These are phyloP conservation scores for Cercospora beticola DNA, from an alignment of 2,329 filamentous ascomycete genomes.

Conservation along the genomic window DNA sequence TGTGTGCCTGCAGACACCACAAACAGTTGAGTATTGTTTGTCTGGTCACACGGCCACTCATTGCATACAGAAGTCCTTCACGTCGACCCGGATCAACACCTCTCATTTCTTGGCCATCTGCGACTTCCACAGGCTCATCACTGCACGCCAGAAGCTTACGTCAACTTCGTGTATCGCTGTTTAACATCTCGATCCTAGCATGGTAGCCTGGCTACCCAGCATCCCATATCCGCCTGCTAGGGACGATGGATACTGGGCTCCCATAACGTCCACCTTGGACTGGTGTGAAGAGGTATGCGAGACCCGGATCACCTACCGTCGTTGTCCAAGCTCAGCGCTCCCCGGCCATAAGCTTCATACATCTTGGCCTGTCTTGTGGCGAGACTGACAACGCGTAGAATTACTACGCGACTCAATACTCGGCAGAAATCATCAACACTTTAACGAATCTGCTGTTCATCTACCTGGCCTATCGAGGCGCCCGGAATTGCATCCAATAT, in stretches of 20 bases:
- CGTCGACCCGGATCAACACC: background rate
- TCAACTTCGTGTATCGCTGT: background rate
- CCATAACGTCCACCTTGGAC: constrained; percentile 70
- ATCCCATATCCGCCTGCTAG: constrained; percentile 35
- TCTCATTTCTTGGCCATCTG: background rate
- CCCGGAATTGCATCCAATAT: constrained; percentile 68
- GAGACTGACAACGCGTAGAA: constrained; percentile 53
- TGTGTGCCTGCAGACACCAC: background rate
- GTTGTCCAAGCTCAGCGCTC: too few species aligned
- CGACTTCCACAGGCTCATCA: background rate
- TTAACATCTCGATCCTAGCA: constrained; percentile 37
- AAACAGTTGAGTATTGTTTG: background rate
- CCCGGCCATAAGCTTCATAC: background rate
- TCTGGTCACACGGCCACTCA: background rate
- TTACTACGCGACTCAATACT: constrained; percentile 72
- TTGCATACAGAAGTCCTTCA: background rate
- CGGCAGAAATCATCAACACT: constrained; percentile 76
- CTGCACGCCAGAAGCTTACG: background rate
- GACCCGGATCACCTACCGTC: background rate
- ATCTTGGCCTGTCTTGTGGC: background rate
- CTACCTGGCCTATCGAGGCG: constrained; percentile 72
- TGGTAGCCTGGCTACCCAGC: constrained; percentile 33
- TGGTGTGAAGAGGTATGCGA: constrained; percentile 72
- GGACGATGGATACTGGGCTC: constrained; percentile 55
- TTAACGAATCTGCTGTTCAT: constrained; percentile 82